These are phyloP conservation scores for Ophiostoma tasmaniense DNA, from an alignment of 2,329 filamentous ascomycete species.

Conservation along the genomic window DNA sequence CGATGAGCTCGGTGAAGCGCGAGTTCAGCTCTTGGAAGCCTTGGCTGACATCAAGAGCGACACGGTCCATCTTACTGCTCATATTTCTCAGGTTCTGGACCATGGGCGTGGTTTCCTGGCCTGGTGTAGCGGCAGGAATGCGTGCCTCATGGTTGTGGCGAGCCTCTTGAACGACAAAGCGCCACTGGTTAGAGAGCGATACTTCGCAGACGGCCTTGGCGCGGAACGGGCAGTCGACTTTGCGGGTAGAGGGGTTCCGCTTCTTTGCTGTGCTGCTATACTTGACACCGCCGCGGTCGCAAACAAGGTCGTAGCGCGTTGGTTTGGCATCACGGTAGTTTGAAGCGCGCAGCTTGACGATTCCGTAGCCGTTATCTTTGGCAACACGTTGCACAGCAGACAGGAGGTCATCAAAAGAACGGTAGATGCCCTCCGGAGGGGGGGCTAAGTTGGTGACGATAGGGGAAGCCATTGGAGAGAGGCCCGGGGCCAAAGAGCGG, in stretches of 20 bases:
- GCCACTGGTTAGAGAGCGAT: slow-evolving; percentile 54
- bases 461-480: slow-evolving; percentile 23
- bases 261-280: slow-evolving; percentile 59
- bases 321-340: slow-evolving; percentile 57
- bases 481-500: slow-evolving; percentile 18
- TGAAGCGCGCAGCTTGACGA: slow-evolving; percentile 54
- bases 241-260: slow-evolving; percentile 54
- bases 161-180: slow-evolving; percentile 53
- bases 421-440: slow-evolving; percentile 52
- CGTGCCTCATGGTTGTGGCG: slow-evolving; percentile 55
- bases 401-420: slow-evolving; percentile 51
- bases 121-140: slow-evolving; percentile 43
- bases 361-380: slow-evolving; percentile 54
- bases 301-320: slow-evolving; percentile 54
- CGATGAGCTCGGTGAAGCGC: slow-evolving; percentile 40
- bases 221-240: slow-evolving; percentile 55
- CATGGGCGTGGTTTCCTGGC: slow-evolving; percentile 50
- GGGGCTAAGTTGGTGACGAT: slow-evolving; percentile 35
- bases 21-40: slow-evolving; percentile 44
- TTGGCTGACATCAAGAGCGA: slow-evolving; percentile 48
- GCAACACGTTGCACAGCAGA: slow-evolving; percentile 49
- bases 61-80: slow-evolving; percentile 51
- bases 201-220: slow-evolving; percentile 58
- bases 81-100: slow-evolving; percentile 50
- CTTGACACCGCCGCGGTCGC: slow-evolving; percentile 55